These are phyloP conservation scores for Metarhizium anisopliae DNA, from an alignment of 2,329 filamentous ascomycete genomes.

Conservation along the genomic window DNA sequence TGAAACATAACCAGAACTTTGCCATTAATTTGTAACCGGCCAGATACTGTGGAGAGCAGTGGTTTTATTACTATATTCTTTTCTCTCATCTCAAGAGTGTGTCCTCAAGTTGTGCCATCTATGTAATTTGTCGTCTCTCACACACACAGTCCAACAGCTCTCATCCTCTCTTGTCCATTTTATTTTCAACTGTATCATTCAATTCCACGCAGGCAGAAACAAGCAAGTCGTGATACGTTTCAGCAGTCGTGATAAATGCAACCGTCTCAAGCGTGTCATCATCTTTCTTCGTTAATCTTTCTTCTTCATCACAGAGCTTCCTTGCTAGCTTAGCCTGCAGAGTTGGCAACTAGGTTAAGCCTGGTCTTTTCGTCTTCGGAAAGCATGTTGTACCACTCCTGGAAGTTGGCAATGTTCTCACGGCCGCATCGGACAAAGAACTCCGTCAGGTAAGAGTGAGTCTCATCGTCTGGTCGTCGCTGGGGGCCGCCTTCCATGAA, in stretches of 20 bases:
- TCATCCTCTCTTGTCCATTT: background rate
- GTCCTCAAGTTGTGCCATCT: background rate
- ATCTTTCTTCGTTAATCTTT: background rate
- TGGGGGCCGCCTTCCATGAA: slow-evolving; percentile 51
- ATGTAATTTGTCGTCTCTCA: background rate
- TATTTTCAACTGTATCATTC: background rate
- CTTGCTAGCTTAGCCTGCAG: background rate
- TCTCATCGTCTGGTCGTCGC: slow-evolving; percentile 80
- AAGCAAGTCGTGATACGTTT: background rate
- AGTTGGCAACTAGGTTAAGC: slow-evolving; percentile 40
- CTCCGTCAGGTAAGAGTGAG: slow-evolving; percentile 70
- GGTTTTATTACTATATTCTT: background rate
- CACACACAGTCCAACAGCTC: background rate
- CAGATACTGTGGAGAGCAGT: background rate
- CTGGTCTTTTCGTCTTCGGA: slow-evolving; percentile 48
- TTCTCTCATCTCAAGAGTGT: background rate
- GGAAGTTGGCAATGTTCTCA: slow-evolving; percentile 48
- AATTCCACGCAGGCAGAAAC: background rate
- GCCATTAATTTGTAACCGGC: background rate
- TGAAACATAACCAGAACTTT: background rate
- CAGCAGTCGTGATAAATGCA: background rate
- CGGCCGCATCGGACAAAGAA: slow-evolving; percentile 61
- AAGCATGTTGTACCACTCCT: slow-evolving; percentile 46
- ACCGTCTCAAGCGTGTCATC: background rate
- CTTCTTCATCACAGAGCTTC: background rate